Percentiles rank a stretch among this genome's conserved stretches.
These are phyloP conservation scores for Pseudoneurospora amorphoporcata DNA, from an alignment of 495 filamentous ascomycete genomes.

Conservation along the genomic window DNA sequence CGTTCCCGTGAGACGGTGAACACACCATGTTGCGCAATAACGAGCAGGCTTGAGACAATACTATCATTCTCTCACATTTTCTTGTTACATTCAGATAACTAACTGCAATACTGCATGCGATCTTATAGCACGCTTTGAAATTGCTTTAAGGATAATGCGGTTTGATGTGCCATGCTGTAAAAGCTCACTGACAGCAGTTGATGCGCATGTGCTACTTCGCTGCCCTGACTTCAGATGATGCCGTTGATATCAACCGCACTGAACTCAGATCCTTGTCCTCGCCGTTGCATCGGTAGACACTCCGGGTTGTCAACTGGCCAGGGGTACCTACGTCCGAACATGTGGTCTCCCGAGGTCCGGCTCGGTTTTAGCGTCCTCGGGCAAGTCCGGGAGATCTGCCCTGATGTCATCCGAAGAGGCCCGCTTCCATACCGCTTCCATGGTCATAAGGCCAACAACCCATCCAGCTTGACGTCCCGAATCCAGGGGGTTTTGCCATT, in stretches of 20 bases:
- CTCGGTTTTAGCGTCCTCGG: conserved; percentile 13
- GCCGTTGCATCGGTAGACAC: neutral
- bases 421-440: neutral
- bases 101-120: neutral
- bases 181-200: neutral
- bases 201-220: neutral
- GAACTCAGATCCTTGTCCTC: neutral
- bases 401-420: conserved; percentile 4
- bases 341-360: conserved; percentile 19
- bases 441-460: neutral
- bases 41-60: neutral
- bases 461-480: neutral
- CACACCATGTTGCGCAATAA: neutral
- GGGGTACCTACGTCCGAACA: conserved; percentile 4
- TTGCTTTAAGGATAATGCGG: neutral
- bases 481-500: neutral
- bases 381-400: conserved; percentile 11
- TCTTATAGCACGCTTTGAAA: neutral
- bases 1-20: neutral
- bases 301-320: neutral
- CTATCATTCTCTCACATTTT: too few species aligned
- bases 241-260: neutral
- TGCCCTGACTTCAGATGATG: neutral
- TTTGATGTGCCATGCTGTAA: too few species aligned
- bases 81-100: neutral